These are phyloP conservation scores for Peniophora sp. DNA, from an alignment of 1,284 basidiomycete species.

Conservation along the genomic window DNA sequence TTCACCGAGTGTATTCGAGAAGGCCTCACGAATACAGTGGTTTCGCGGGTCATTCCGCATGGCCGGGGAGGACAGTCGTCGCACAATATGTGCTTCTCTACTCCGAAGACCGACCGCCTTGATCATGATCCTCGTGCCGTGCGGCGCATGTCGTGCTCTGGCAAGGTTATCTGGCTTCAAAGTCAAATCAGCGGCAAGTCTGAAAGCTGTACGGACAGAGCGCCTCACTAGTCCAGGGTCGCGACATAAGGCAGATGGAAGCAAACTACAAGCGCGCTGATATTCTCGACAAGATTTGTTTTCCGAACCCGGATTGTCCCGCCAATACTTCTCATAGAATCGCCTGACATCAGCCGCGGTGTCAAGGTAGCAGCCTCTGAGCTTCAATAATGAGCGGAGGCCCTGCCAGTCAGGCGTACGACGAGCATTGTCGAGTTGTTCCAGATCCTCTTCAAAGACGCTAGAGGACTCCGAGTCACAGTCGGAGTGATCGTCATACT, in stretches of 20 bases:
- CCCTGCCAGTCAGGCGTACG: slow-evolving; percentile 52
- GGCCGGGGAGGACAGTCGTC: slow-evolving; percentile 41
- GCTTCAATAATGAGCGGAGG: slow-evolving; percentile 40
- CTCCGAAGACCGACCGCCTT: slow-evolving; percentile 61
- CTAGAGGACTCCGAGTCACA: slow-evolving; percentile 19
- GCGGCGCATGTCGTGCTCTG: slow-evolving; percentile 45
- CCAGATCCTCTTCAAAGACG: slow-evolving; percentile 45
- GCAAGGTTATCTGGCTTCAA: slow-evolving; percentile 62
- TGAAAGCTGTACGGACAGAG: neutral
- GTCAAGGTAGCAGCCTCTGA: slow-evolving; percentile 54
- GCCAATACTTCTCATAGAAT: slow-evolving; percentile 37
- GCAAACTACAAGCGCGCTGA: slow-evolving; percentile 23
- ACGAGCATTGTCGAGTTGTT: slow-evolving; percentile 54
- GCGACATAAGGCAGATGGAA: slow-evolving; percentile 45
- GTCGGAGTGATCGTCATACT: slow-evolving; percentile 25
- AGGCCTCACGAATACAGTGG: slow-evolving; percentile 62
- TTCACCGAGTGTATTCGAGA: neutral
- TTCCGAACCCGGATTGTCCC: slow-evolving; percentile 15
- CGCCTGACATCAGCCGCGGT: slow-evolving; percentile 57
- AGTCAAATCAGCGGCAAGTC: neutral
- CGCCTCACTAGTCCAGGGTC: slow-evolving; percentile 53
- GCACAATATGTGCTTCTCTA: slow-evolving; percentile 53
- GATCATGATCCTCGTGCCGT: slow-evolving; percentile 48
- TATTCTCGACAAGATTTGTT: slow-evolving; percentile 25
- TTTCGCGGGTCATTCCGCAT: slow-evolving; percentile 56